Conservation (phyloP, 345 rosid genomes). For the Xanthoceras sorbifolium region DNA sequence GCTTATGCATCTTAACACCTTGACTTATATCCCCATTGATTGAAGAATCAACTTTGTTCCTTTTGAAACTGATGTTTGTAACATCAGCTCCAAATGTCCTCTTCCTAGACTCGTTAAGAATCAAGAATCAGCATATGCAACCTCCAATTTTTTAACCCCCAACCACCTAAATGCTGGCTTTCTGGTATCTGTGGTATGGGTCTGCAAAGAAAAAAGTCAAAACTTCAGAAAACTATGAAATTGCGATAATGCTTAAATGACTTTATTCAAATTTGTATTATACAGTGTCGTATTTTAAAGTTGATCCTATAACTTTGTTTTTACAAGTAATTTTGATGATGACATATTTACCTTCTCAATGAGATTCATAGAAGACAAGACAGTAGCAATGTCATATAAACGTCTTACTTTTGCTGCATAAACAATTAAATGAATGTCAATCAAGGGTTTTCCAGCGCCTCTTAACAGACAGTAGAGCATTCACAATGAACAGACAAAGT, state of each 20-base stretch:
- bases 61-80: constrained; percentile 54
- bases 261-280: not conserved
- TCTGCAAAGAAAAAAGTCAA: constrained; percentile 42
- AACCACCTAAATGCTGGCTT: constrained; percentile 93
- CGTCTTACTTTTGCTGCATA: constrained; percentile 90
- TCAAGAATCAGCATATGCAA: constrained; percentile 34
- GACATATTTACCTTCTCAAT: constrained; percentile 72
- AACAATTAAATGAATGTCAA: constrained; percentile 1
- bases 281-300: not conserved
- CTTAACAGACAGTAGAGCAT: not conserved
- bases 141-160: constrained; percentile 54
- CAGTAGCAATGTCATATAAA: constrained; percentile 85
- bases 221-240: not conserved
- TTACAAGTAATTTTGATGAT: not conserved
- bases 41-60: constrained; percentile 41
- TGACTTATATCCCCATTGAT: constrained; percentile 30
- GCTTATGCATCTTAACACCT: constrained; percentile 36
- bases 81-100: constrained; percentile 80
- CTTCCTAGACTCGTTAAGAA: constrained; percentile 47
- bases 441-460: constrained; percentile 13
- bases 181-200: constrained; percentile 73
- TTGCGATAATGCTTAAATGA: not conserved
- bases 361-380: constrained; percentile 79
- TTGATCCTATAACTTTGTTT: not conserved
- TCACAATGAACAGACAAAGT: not conserved